These are phyloP conservation scores for Geotrichum carabidarum DNA, from an alignment of 1,139 yeast genomes.

Conservation along the genomic window DNA sequence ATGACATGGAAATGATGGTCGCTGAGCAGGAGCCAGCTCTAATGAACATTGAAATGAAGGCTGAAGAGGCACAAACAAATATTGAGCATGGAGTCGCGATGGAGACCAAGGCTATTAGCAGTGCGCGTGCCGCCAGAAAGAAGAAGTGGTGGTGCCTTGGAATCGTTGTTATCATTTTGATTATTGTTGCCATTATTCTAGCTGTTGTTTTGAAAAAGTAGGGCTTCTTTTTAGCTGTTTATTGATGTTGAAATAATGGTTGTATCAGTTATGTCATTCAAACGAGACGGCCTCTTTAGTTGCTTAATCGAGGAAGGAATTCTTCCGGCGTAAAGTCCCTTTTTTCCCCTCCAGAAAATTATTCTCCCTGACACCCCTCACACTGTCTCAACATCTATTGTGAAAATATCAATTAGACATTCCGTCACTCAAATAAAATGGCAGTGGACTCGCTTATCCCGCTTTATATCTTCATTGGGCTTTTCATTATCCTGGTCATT, in stretches of 20 bases:
- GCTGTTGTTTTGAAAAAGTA: slow-evolving; percentile 4
- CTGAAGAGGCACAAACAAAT: slow-evolving; percentile 78
- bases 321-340: neutral
- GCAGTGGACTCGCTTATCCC: too few relatives aligned
- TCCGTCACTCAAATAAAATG: neutral
- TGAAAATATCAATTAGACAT: neutral
- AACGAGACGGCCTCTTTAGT: neutral
- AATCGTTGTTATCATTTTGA: slow-evolving; percentile 57
- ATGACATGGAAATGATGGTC: slow-evolving; percentile 93
- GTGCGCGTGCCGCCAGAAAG: slow-evolving; percentile 85
- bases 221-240: neutral
- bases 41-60: slow-evolving; percentile 75
- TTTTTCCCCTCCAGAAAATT: neutral
- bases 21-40: slow-evolving; percentile 91
- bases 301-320: neutral
- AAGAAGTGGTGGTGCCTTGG: slow-evolving; percentile 85
- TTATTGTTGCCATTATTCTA: slow-evolving; percentile 63
- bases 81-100: slow-evolving; percentile 93
- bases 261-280: neutral
- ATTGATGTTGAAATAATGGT: neutral
- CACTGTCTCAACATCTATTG: neutral
- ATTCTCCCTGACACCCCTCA: too few relatives aligned
- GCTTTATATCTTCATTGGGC: neutral
- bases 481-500: slow-evolving; percentile 14
- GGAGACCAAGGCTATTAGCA: slow-evolving; percentile 79